Evolutionary conservation across 148 eudicot species (phyloP), one percentile per base, ranked within the genome.

Genomic region (Amaranthus palmeri): DNA sequence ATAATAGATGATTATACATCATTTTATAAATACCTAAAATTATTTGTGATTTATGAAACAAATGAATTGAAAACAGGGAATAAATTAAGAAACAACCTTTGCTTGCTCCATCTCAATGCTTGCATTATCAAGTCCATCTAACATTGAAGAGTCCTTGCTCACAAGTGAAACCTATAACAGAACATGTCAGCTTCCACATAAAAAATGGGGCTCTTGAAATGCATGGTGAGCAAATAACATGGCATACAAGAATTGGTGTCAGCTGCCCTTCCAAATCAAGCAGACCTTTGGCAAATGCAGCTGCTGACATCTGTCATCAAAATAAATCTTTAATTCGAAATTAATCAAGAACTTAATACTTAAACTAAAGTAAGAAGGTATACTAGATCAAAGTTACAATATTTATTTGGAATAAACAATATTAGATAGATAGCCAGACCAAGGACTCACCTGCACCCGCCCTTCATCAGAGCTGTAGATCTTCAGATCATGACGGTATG

Each of bases 401-500:
- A 42, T 67, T 36, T 40, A 12, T 48, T 40, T 45, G 69, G 60
- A 67, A 9, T 8, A 47, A 66, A 67, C 17, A 15, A 50, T 46
- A 36, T 45, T 3, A 25, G 41, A 42, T 7, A 56, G 50, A 41
- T 9, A 15, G 10, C n/a, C 52, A 18, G 71, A 50, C 61, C 49
- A 10, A 65, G 44, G 52, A 40, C 42, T 71, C 80, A 88, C 99
- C 92, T 95, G 99, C 50, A 95, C 99, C 68, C 99, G 97, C 72
- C 99, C 99, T 79, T 95, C 99, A 81, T 95, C 99, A 36, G 99
- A 95, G 81, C 99, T 95, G 81, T 95, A 95, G 72, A 95, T 95
- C 81, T 95, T 95, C 53, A 95, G 87, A 81, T 95, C 99, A 76
- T 95, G 99, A 41, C 99, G 97, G 73, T 95, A 95, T 17, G 99